phyloP scores from a whole-genome alignment of 345 rosid species.

The Mangifera indica region DNA sequence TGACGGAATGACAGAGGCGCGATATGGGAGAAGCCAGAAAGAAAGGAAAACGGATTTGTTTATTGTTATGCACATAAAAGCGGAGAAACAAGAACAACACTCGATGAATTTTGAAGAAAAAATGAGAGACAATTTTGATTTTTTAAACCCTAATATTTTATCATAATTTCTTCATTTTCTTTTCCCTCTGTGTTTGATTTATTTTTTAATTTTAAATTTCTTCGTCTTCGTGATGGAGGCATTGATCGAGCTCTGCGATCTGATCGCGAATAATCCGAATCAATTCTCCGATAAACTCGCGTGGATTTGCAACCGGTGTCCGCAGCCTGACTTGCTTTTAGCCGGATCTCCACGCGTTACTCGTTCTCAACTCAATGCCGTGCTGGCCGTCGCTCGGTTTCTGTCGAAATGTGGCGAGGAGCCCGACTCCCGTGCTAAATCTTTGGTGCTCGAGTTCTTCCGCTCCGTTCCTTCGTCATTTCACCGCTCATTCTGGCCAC shows the following conservation, averaged over 20 bases:
- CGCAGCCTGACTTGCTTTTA: slow-evolving; percentile 62
- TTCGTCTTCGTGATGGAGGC: slow-evolving; percentile 57
- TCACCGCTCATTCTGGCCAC: slow-evolving; percentile 83
- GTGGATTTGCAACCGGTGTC: slow-evolving; percentile 92
- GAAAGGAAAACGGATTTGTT: background rate
- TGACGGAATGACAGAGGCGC: background rate
- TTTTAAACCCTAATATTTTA: background rate
- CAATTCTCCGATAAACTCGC: slow-evolving; percentile 79
- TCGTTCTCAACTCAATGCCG: slow-evolving; percentile 86
- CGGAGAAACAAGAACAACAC: no score
- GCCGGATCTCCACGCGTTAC: slow-evolving; percentile 77
- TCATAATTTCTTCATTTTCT: background rate
- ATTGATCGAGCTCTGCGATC: slow-evolving; percentile 80
- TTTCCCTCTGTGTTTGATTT: slow-evolving; percentile 4
- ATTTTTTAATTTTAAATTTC: background rate
- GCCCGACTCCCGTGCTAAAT: slow-evolving; percentile 56
- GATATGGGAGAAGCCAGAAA: slow-evolving; percentile 7
- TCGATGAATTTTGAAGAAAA: background rate
- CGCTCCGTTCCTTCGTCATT: slow-evolving; percentile 73
- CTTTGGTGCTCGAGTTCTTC: slow-evolving; percentile 62
- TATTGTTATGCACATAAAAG: no score
- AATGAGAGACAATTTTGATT: background rate
- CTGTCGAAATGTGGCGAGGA: slow-evolving; percentile 54
- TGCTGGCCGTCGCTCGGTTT: slow-evolving; percentile 77
- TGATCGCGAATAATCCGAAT: slow-evolving; percentile 65